Base-by-base conservation (phyloP, 768 basidiomycete species). In the Russula olivacea region DNA sequence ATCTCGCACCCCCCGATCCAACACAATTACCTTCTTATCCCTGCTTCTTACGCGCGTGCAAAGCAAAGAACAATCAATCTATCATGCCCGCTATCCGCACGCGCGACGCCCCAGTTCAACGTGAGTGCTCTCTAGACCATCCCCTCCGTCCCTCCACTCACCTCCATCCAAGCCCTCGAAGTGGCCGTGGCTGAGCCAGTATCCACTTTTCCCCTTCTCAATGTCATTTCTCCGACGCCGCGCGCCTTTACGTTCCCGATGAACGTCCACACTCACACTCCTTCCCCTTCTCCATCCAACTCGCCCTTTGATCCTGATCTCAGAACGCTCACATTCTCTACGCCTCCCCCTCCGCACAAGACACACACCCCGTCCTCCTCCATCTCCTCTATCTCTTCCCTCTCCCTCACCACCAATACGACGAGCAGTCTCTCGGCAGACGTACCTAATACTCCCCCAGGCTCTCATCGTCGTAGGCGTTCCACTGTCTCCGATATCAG, bases 11-110 rank as follows among this genome's bases (percentile, higher is more conserved):
- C 61, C 55, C 60, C 47, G 65, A 58, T 54, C 15, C 56, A 43
- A 32, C 51, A 59, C 52, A 47, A 62, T 57, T 51, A 48, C 41
- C 41, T 43, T 19, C 41, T 40, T 58, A 55, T 17, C 56, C 9
- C 51, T 61, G 17, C 11, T 58, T 58, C 51, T 57, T 53, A 21
- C 45, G 57, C 47, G 58, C 28, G 51, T 47, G 45, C 36, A 55
- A 23, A 55, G 43, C 34, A 55, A 23, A 55, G 19, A 61, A 61
- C 54, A 61, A 61, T 48, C 53, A 17, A 36, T 55, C 77, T 74
- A 84, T 81, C 47, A 89, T 89, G 88, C 88, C 88, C 74, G 86
- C 86, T 56, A 79, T 84, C 71, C 87, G 88, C 77, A 89, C 87
- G 73, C 86, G 86, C 79, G 86, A 88, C 79, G 85, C 81, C 79